Conservation (phyloP, 805 yeast species). For the Candida rishiriensis region DNA sequence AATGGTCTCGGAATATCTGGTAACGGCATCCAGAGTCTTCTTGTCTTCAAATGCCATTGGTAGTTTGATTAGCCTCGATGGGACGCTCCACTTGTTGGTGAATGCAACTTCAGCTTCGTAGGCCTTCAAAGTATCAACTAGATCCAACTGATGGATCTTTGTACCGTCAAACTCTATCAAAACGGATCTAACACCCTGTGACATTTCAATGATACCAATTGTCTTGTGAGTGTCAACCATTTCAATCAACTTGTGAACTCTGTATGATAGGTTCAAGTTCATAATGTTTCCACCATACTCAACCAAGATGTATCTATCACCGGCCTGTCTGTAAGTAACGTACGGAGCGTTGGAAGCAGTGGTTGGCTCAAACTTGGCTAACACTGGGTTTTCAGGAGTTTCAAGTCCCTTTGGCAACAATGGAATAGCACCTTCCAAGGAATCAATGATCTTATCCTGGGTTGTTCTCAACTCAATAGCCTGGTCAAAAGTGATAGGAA, state of each 20-base stretch:
- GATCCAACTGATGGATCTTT: constrained; percentile 52
- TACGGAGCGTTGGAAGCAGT: constrained; percentile 50
- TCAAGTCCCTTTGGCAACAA: constrained; percentile 31
- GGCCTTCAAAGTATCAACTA: constrained; percentile 62
- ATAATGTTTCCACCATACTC: constrained; percentile 89
- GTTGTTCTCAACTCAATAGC: constrained; percentile 60
- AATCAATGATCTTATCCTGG: constrained; percentile 54
- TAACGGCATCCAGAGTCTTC: constrained; percentile 83
- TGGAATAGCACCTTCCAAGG: constrained; percentile 38
- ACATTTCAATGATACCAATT: constrained; percentile 87
- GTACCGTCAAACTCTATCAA: constrained; percentile 76
- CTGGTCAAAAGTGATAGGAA: constrained; percentile 64
- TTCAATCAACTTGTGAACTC: constrained; percentile 78
- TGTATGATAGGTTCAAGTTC: constrained; percentile 81
- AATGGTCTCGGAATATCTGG: constrained; percentile 89
- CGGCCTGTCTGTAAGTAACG: constrained; percentile 91
- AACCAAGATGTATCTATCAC: constrained; percentile 86
- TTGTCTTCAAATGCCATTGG: constrained; percentile 98
- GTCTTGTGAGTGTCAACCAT: constrained; percentile 63
- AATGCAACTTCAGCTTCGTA: constrained; percentile 72
- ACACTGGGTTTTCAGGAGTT: constrained; percentile 63
- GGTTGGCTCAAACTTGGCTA: constrained; percentile 46
- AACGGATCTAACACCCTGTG: constrained; percentile 95
- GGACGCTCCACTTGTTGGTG: constrained; percentile 79
- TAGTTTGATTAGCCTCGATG: constrained; percentile 73